These are phyloP conservation scores for Pyrenochaeta sp. DNA, from an alignment of 2,329 filamentous ascomycete genomes.

Conservation along the genomic window DNA sequence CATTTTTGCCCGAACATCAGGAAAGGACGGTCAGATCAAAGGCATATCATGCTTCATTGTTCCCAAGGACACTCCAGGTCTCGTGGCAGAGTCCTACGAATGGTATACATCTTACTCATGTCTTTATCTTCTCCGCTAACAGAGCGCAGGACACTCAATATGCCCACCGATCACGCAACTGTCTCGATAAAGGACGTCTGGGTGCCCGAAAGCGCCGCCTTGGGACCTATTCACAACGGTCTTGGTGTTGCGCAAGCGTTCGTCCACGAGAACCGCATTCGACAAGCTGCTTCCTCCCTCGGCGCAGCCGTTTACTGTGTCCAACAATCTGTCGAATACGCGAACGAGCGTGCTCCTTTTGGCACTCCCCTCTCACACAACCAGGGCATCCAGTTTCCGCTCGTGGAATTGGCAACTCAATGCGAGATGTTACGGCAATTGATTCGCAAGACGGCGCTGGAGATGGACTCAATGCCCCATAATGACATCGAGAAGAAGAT, in stretches of 20 bases:
- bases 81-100: constrained; percentile 66
- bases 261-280: constrained; percentile 71
- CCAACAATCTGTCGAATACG: constrained; percentile 65
- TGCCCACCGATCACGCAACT: constrained; percentile 72
- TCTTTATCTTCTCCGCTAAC: constrained; percentile 6
- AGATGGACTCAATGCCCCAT: constrained; percentile 67
- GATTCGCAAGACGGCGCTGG: constrained; percentile 67
- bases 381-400: constrained; percentile 70
- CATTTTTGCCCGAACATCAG: constrained; percentile 67
- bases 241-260: constrained; percentile 71
- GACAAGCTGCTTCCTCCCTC: constrained; percentile 69
- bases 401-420: constrained; percentile 70
- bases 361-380: constrained; percentile 66
- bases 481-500: constrained; percentile 65
- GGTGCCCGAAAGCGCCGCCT: constrained; percentile 61
- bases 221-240: constrained; percentile 63
- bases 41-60: constrained; percentile 71
- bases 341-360: constrained; percentile 63
- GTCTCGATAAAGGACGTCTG: constrained; percentile 65
- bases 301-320: constrained; percentile 69
- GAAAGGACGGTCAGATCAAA: constrained; percentile 60
- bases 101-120: constrained; percentile 49
- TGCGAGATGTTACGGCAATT: constrained; percentile 68
- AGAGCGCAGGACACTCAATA: constrained; percentile 65
- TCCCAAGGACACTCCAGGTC: constrained; percentile 60